Base-by-base conservation (phyloP, 352 stramenopile genomes). In the Pythium volutum region DNA sequence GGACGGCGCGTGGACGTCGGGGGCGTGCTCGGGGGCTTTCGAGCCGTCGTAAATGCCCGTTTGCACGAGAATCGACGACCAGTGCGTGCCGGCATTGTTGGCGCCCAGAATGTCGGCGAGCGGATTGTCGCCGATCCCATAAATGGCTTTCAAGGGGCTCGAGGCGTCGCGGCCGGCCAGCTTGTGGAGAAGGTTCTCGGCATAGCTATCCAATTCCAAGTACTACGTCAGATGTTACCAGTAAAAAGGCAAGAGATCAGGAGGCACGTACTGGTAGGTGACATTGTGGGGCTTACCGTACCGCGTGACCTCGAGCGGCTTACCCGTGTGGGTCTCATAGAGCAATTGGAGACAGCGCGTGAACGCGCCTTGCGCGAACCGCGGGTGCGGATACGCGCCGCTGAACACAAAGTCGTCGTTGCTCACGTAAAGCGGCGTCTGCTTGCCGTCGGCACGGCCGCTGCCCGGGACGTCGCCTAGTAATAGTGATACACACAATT, bases 321-420 rank as follows among this genome's bases (percentile, higher is more conserved):
- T 75, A 10, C 79, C 77, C 4, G 81, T 89, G 20, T 77, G 65
- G 47, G 84, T 76, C 69, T 91, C 82, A 55, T 87, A 91, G 25
- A 93, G 63, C 36, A 92, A 71, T 59, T 85, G 69, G 26, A 94
- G 69, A 54, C 84, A 91, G 47, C 74, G 74, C 34, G 82, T 94
- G 66, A 93, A 93, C 14, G 89, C 77, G 55, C 79, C 88, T 76
- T 94, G 81, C 1, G 88, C 88, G 58, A 96, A 92, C 16, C 87
- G 86, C 39, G 88, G 88, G 38, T 85, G 71, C n/a, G 80, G 76
- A 51, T 96, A 93, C 20, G 74, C 76, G 10, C 87, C 84, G 58
- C 82, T 92, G 59, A 94, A 96, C 31, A 93, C 76, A 45, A 96
- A 94, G 69, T 96, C 88, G 55, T 93, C 83, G 54, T 96, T 96